Percentiles rank a stretch among this genome's conserved stretches.
Evolutionary conservation across 108 stramenopile species (phyloP).

Genomic region (Stephanodiscus triporus): DNA sequence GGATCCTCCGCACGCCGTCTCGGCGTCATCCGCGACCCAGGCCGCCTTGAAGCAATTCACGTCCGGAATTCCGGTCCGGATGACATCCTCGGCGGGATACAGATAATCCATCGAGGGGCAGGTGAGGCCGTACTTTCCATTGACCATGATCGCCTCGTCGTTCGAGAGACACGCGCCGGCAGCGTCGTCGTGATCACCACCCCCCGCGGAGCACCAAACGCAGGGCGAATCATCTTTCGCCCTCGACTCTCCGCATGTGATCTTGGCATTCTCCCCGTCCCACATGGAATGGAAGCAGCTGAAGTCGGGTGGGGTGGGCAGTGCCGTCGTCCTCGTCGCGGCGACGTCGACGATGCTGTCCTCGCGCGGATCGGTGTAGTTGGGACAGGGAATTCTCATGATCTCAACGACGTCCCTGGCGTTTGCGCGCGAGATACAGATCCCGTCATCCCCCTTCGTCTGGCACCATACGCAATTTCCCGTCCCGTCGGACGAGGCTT

Average conservation of each 20-base stretch:
- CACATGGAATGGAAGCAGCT: constrained; percentile 35
- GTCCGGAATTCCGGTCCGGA: constrained; percentile 19
- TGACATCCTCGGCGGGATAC: background rate
- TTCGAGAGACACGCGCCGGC: constrained; percentile 30
- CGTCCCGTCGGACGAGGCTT: background rate
- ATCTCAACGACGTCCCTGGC: background rate
- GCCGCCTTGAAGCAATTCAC: constrained; percentile 48
- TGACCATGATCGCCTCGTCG: constrained; percentile 8
- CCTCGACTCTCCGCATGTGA: constrained; percentile 18
- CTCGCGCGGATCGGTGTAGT: background rate
- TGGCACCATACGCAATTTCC: constrained; percentile 2
- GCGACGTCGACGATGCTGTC: too few species aligned
- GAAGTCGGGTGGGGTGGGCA: constrained; percentile 29
- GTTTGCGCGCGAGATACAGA: background rate
- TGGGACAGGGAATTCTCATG: background rate
- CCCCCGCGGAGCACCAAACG: constrained; percentile 31
- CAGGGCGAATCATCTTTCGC: constrained; percentile 36
- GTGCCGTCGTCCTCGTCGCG: background rate
- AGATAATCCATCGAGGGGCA: constrained; percentile 15
- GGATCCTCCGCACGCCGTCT: constrained; percentile 28
- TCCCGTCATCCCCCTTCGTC: background rate
- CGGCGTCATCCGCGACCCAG: constrained; percentile 48
- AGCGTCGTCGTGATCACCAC: background rate
- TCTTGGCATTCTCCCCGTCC: constrained; percentile 23
- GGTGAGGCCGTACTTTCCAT: constrained; percentile 22